Evolutionary conservation across 441 rosid genomes (phyloP).

Genomic region (Raphanus hybrid): DNA sequence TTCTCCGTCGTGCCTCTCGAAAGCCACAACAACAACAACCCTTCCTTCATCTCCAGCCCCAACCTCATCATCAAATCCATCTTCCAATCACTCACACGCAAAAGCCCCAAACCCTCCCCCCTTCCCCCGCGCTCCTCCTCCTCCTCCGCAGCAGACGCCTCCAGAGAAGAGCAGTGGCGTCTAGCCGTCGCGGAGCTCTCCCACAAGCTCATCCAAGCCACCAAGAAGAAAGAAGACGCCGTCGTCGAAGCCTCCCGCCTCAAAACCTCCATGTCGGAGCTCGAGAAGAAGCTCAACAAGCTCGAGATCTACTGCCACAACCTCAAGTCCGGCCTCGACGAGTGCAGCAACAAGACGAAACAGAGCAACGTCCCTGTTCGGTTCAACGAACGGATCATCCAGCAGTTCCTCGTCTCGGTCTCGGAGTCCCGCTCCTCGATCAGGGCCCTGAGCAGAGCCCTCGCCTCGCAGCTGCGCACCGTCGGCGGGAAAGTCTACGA

Average conservation of each 20-base stretch:
- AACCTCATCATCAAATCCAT: slow-evolving; percentile 75
- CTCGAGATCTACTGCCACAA: slow-evolving; percentile 86
- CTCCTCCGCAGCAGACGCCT: slow-evolving; percentile 41
- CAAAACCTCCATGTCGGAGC: slow-evolving; percentile 82
- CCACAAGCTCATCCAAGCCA: slow-evolving; percentile 77
- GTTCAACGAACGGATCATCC: slow-evolving; percentile 61
- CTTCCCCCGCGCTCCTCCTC: slow-evolving; percentile 41
- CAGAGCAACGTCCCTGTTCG: slow-evolving; percentile 27
- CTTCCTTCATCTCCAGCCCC: slow-evolving; percentile 76
- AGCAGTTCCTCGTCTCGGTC: slow-evolving; percentile 69
- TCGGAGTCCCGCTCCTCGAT: slow-evolving; percentile 83
- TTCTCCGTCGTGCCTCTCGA: slow-evolving; percentile 85
- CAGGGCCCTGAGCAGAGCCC: slow-evolving; percentile 68
- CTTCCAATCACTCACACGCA: slow-evolving; percentile 67
- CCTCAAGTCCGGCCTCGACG: slow-evolving; percentile 82
- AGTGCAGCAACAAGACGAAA: slow-evolving; percentile 53
- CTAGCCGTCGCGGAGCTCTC: slow-evolving; percentile 82
- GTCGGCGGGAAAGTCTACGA: slow-evolving; percentile 75
- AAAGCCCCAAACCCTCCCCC: slow-evolving; percentile 59
- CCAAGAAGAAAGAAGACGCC: slow-evolving; percentile 88
- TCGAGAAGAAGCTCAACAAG: slow-evolving; percentile 90
- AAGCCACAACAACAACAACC: slow-evolving; percentile 45
- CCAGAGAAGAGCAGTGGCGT: slow-evolving; percentile 82
- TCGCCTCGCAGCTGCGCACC: slow-evolving; percentile 70
- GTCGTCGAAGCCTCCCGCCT: slow-evolving; percentile 76